Evolutionary conservation across 371 early-diverging fungal genomes (phyloP), one percentile per base, ranked within the genome.

Genomic region (Entomophthora muscae): DNA sequence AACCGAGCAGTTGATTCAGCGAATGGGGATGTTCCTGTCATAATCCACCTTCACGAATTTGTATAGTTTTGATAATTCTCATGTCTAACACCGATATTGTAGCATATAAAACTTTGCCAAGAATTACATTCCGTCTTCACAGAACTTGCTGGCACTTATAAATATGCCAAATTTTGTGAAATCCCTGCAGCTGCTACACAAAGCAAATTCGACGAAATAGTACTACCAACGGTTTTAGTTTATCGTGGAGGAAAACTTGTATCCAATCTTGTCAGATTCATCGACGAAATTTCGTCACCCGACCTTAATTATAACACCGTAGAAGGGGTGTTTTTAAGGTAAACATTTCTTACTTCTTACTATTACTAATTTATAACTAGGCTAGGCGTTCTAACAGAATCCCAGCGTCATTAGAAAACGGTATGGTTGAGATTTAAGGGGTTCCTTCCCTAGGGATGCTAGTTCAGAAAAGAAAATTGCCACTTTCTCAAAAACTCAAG

Each of bases 161-260:
- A 23, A 29, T n/a, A 59, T 30, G 28, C 33, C 22, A 5, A 26
- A 33, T 59, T 59, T 24, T 59, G 60, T 59, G 27, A 29, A 3
- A 59, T 59, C 3, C 32, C 21, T 21, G 28, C 27, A 13, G 10
- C n/a, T 24, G 7, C 21, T 3, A 3, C 28, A 59, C 23, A n/a
- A 17, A 32, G 32, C 33, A 33, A 59, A 59, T 59, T 59, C 30
- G 60, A 59, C 23, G 60, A 59, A n/a, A 33, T 59, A 17, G 60
- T 33, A 3, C 42, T 59, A 3, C 60, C 60, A 1, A 33, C 60
- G 23, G 3, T 59, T 13, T 21, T 59, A 32, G 32, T 59, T 33
- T 59, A 59, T 24, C 60, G 33, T 24, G 60, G 42, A 2, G 42
- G 42, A 2, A 27, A 57, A 10, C 31, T 64, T 21, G 32, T 64